Evolutionary conservation across 2,329 filamentous ascomycete genomes (phyloP), one percentile per base, ranked within the genome.

Genomic region (Juglanconis oblonga): DNA sequence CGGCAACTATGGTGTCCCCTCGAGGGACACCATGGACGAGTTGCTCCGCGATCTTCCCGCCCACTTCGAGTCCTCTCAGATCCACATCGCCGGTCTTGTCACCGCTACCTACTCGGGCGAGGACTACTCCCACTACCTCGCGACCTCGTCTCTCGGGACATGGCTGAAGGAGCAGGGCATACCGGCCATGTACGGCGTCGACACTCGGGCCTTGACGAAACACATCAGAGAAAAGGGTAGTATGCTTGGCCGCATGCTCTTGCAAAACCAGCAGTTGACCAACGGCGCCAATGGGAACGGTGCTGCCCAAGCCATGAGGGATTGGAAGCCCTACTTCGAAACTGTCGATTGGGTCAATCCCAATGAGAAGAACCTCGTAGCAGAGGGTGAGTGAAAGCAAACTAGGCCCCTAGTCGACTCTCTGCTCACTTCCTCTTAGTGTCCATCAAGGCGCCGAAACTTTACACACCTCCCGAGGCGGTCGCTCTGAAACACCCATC

Each of bases 131-230:
- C 95, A 99, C 78, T 92, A 92, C 79, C 84, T 99, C 61, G 95
- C 95, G 50, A 82, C 86, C 66, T 97, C 93, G 50, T 98, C 94
- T 3, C 81, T 99, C 55, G 94, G 94, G 62, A 83, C 89, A 73
- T 99, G 95, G 95, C 84, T 99, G 70, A 97, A 97, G 80, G 92
- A 98, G 77, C 91, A 98, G 76, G 91, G 88, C 62, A 84, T 99
- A 58, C 95, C 95, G 45, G 95, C 93, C 69, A 92, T 99, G 75
- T 95, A 95, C 72, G 95, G 92, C 61, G 89, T 99, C 63, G 95
- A 99, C 78, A 99, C 95, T 49, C 84, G 95, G 73, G 89, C 91
- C 58, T 79, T 99, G 73, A 99, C 95, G 55, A 97, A 98, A 83
- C 89, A 88, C 72, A 97, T 99, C 68, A 86, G 95, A 68, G 84